Evolutionary conservation across 768 basidiomycete species (phyloP), one percentile per base, ranked within the genome.

Genomic region (Kwoniella botswanensis): DNA sequence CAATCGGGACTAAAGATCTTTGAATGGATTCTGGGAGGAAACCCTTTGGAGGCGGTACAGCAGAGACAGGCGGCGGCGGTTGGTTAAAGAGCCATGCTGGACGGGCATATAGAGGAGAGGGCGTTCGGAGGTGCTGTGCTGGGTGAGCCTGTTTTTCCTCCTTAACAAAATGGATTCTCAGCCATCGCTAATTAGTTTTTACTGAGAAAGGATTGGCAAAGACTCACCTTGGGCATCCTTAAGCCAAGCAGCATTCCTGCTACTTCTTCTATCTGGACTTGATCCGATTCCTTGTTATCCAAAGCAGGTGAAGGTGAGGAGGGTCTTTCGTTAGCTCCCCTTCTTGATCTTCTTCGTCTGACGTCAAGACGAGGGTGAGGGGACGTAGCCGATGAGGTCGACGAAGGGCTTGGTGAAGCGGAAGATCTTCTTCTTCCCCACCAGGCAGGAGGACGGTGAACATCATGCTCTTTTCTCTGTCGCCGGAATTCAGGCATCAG

Each of bases 381-480:
- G 24, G 54, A n/a, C 2, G 21, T 2, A 11, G 59, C 42, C 13
- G 59, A 61, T 43, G 57, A 21, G 21, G 59, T 13, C 43, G 59
- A 43, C 21, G 29, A 41, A 5, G 24, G 57, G 2, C 22, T 17
- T 2, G 15, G 57, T 15, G 22, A 35, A 44, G 43, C 13, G n/a
- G 63, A n/a, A 35, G 65, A 44, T 44, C 43, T 24, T 53, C 65
- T 10, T 44, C 24, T 56, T 17, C 41, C 9, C 63, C 69, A 71
- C 44, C 44, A 71, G n/a, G 41, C 21, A 10, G 2, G 13, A 17
- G 69, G 69, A 4, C 69, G 55, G 5, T 57, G 56, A 13, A 6
- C 12, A 18, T 54, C 61, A 26, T 71, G 63, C n/a, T 65, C 55
- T 4, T 29, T 18, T 1, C 29, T 29, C 69, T 71, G 41, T 11